Conservation (phyloP, 2,329 filamentous ascomycete genomes). For the Verticillium nonalfalfae region DNA sequence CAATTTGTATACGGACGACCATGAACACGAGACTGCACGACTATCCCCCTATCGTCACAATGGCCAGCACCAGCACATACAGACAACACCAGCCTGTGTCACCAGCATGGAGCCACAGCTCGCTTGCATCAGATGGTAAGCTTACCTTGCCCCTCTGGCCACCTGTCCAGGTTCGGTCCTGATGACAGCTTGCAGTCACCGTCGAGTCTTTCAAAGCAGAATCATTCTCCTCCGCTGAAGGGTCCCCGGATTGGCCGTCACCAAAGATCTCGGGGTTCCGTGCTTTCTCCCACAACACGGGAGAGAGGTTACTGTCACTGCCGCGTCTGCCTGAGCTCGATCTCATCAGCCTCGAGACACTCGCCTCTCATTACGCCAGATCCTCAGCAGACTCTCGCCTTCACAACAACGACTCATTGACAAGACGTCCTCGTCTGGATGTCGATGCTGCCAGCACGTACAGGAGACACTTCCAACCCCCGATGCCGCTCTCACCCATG, state of each 20-base stretch:
- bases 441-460: background rate
- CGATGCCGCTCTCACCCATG: constrained; percentile 3
- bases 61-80: background rate
- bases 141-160: background rate
- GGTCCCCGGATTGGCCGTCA: background rate
- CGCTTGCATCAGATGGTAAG: background rate
- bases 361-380: constrained; percentile 4
- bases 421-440: background rate
- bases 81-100: background rate
- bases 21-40: constrained; percentile 8
- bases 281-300: background rate
- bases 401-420: background rate
- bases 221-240: background rate
- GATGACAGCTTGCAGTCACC: background rate
- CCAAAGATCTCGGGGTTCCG: background rate
- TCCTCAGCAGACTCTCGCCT: background rate
- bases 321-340: constrained; percentile 12
- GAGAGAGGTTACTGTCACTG: constrained; percentile 4
- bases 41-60: constrained; percentile 7
- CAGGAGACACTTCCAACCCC: background rate
- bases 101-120: background rate
- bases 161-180: background rate
- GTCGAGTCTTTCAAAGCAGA: background rate
- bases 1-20: background rate
- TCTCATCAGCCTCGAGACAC: constrained; percentile 7